Evolutionary conservation across 2,329 filamentous ascomycete species (phyloP).

Genomic region (Ophiostoma triangulosporum): DNA sequence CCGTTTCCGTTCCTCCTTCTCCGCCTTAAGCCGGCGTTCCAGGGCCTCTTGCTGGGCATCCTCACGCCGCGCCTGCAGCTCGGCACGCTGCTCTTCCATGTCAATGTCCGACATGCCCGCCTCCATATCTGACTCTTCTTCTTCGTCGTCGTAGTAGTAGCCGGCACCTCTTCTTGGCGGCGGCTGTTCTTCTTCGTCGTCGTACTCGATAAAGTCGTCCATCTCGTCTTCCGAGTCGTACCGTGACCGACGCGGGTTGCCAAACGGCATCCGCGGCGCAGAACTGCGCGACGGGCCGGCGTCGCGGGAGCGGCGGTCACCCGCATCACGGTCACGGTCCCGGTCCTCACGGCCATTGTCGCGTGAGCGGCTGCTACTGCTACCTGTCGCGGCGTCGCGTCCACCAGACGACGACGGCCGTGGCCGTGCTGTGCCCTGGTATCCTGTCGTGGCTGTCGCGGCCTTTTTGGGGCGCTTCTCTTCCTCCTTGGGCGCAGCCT

Average conservation of each 20-base stretch:
- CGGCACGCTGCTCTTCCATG: slow-evolving; percentile 51
- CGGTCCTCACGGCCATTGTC: not conserved
- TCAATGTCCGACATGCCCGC: slow-evolving; percentile 63
- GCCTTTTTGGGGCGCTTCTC: slow-evolving; percentile 51
- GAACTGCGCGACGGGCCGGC: not conserved
- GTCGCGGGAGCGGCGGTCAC: not conserved
- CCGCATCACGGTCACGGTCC: not conserved
- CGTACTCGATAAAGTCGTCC: slow-evolving; percentile 49
- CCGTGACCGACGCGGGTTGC: slow-evolving; percentile 20
- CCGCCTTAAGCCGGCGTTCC: slow-evolving; percentile 45
- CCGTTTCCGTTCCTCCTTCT: slow-evolving; percentile 44
- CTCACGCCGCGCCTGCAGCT: slow-evolving; percentile 49
- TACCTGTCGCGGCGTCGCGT: slow-evolving; percentile 20
- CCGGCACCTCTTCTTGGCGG: slow-evolving; percentile 10
- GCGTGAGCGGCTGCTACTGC: not conserved
- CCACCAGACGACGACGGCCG: slow-evolving; percentile 25
- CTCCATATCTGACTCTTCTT: slow-evolving; percentile 65
- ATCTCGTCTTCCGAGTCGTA: slow-evolving; percentile 48
- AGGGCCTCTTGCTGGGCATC: slow-evolving; percentile 51
- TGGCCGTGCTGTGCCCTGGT: slow-evolving; percentile 51
- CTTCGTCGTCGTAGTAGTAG: slow-evolving; percentile 36
- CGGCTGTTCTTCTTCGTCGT: slow-evolving; percentile 39
- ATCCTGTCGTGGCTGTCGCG: slow-evolving; percentile 48
- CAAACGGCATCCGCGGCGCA: slow-evolving; percentile 7
- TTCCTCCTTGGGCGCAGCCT: slow-evolving; percentile 20